A percentile compares a stretch with the other conserved stretches of the same genome.
Evolutionary conservation across 129 eudicot genomes (phyloP).

Genomic region (Helianthus tuberosus): DNA sequence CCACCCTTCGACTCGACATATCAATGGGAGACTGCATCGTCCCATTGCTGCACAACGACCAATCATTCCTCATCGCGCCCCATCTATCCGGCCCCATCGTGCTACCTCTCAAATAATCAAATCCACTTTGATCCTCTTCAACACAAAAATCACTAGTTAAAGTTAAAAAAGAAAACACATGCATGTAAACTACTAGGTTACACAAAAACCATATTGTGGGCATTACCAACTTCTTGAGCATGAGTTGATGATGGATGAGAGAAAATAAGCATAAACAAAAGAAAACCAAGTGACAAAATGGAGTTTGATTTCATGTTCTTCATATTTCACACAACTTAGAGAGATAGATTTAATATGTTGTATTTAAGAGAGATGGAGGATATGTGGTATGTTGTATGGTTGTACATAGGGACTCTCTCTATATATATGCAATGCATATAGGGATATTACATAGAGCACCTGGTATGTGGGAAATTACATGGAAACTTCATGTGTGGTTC

Average conservation of each 20-base stretch:
- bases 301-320: slow-evolving; percentile 27
- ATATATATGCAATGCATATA: neutral
- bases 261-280: slow-evolving; percentile 28
- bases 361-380: no score
- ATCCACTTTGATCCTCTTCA: slow-evolving; percentile 62
- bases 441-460: neutral
- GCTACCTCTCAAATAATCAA: slow-evolving; percentile 41
- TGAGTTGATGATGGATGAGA: slow-evolving; percentile 29
- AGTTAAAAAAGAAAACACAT: neutral
- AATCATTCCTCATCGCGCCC: slow-evolving; percentile 56
- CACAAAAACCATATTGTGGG: neutral
- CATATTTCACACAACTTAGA: slow-evolving; percentile 2
- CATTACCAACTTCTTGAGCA: slow-evolving; percentile 67
- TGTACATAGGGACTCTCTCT: neutral
- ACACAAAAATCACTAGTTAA: neutral
- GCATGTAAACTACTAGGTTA: neutral
- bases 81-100: slow-evolving; percentile 58
- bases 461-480: slow-evolving; percentile 12
- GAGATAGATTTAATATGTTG: neutral
- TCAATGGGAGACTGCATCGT: slow-evolving; percentile 65
- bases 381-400: neutral
- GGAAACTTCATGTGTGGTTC: slow-evolving; percentile 25
- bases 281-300: slow-evolving; percentile 31
- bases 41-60: slow-evolving; percentile 61
- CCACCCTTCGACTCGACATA: slow-evolving; percentile 43